Conservation (phyloP, 2,329 filamentous ascomycete genomes). For the Ophiocordyceps camponoti-floridani region DNA sequence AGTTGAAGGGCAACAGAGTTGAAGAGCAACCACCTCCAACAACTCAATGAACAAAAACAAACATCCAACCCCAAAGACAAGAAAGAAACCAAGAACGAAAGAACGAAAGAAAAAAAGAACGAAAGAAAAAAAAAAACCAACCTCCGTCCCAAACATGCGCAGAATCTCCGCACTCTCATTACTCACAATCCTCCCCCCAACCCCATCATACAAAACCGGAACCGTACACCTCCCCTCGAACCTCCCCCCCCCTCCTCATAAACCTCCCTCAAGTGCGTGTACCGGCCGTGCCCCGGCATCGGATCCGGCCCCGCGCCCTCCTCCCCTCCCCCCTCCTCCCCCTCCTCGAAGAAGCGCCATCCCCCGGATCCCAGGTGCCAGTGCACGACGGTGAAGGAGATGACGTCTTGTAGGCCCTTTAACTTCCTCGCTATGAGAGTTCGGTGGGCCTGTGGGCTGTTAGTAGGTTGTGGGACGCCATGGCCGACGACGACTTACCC, state of each 20-base stretch:
- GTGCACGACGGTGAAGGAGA: slow-evolving; percentile 68
- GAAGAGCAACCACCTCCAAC: neutral
- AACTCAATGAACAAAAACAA: too few relatives aligned
- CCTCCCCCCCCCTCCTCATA: slow-evolving; percentile 60
- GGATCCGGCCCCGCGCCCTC: slow-evolving; percentile 50
- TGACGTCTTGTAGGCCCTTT: slow-evolving; percentile 79
- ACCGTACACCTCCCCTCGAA: slow-evolving; percentile 76
- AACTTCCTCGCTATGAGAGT: slow-evolving; percentile 75
- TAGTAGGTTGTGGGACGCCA: too few relatives aligned
- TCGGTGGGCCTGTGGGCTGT: slow-evolving; percentile 44
- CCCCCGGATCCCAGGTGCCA: slow-evolving; percentile 64
- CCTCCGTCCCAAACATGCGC: slow-evolving; percentile 68
- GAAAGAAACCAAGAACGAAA: too few relatives aligned
- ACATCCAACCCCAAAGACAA: too few relatives aligned
- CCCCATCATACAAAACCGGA: slow-evolving; percentile 69
- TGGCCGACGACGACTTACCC: slow-evolving; percentile 38
- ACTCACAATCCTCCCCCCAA: slow-evolving; percentile 60
- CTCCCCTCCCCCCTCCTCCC: slow-evolving; percentile 36
- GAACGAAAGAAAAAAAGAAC: too few relatives aligned
- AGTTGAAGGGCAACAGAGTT: too few relatives aligned
- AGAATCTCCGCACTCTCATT: slow-evolving; percentile 90
- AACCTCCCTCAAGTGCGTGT: slow-evolving; percentile 54
- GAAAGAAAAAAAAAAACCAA: slow-evolving; percentile 13
- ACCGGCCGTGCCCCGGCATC: slow-evolving; percentile 50
- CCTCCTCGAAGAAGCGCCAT: slow-evolving; percentile 68